Conservation (phyloP, 2,329 filamentous ascomycete species). For the Stachybotrys elegans region DNA sequence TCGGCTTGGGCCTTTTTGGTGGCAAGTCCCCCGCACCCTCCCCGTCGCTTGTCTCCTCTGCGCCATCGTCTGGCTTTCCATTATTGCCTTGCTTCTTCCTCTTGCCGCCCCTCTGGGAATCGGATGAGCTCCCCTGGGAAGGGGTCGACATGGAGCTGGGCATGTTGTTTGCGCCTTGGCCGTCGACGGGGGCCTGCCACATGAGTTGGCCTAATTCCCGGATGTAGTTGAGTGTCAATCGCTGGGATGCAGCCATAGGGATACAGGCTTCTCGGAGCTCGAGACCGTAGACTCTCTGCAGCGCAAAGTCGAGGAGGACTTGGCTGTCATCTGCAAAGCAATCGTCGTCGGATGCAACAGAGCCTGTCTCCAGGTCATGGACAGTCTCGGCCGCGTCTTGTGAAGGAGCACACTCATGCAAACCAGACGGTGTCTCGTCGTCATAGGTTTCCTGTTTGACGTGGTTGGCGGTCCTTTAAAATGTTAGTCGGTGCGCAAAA, state of each 20-base stretch:
- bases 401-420: too few relatives aligned
- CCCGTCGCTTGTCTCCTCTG: constrained; percentile 28
- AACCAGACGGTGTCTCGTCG: not conserved
- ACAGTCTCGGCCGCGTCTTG: too few relatives aligned
- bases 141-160: constrained; percentile 25
- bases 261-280: constrained; percentile 28
- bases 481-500: not conserved
- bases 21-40: constrained; percentile 23
- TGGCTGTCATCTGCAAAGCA: constrained; percentile 28
- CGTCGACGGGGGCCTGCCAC: constrained; percentile 23
- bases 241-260: constrained; percentile 20
- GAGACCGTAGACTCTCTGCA: constrained; percentile 32
- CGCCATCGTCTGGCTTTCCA: constrained; percentile 25
- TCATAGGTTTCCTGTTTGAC: not conserved
- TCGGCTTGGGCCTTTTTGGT: constrained; percentile 24
- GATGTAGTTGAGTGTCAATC: constrained; percentile 25
- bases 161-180: constrained; percentile 22
- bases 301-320: constrained; percentile 26
- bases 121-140: constrained; percentile 17
- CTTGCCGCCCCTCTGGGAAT: constrained; percentile 21
- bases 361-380: not conserved
- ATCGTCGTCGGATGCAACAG: constrained; percentile 20
- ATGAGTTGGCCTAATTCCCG: constrained; percentile 27
- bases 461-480: not conserved
- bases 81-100: constrained; percentile 29